Base-by-base conservation (phyloP, 805 yeast species). In the Starmera dryadoides region DNA sequence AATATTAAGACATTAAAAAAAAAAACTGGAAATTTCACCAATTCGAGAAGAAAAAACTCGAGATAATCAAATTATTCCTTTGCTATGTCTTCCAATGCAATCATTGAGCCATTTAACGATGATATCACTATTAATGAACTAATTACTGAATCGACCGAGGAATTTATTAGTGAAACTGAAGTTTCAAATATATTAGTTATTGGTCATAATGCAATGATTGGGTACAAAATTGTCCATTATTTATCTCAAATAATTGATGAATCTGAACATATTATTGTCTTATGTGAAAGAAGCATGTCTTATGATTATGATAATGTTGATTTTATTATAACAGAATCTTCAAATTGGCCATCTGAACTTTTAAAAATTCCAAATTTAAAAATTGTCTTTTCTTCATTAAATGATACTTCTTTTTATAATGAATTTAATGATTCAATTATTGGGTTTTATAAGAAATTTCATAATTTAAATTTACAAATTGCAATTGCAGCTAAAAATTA, bases 381-480 rank as follows among this genome's bases (percentile, higher is more conserved):
- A 11, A 33, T 33, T 14, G 25, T 33, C 4, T 33, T 12, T 15
- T 20, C 34, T 16, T 4, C 28, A 10, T 30, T 16, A 14, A 4
- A 16, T 30, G 14, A 11, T 16, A 11, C 17, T 6, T 9, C 18
- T 6, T 30, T 25, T 25, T 25, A 25, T 12, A 25, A 25, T 8
- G 28, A 25, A 25, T 33, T 17, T 11, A 16, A 20, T 8, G 18
- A n/a, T 6, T 15, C 18, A 8, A 8, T 4, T 8, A 21, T 21
- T 21, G 25, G 9, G 11, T 20, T 21, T n/a, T 33, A 20, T 15
- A n/a, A 33, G 15, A 20, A 10, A 10, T n/a, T 20, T n/a, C 34
- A 33, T 21, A 33, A 33, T 9, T 15, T 33, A n/a, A 33, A 33
- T 21, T 21, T 20, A n/a, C 34, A 33, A 14, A 33, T 33, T 33